Percentiles rank a stretch among this genome's conserved stretches.
phyloP scores from a whole-genome alignment of 805 yeast genomes.

The Groenewaldozyma salmanticensis region DNA sequence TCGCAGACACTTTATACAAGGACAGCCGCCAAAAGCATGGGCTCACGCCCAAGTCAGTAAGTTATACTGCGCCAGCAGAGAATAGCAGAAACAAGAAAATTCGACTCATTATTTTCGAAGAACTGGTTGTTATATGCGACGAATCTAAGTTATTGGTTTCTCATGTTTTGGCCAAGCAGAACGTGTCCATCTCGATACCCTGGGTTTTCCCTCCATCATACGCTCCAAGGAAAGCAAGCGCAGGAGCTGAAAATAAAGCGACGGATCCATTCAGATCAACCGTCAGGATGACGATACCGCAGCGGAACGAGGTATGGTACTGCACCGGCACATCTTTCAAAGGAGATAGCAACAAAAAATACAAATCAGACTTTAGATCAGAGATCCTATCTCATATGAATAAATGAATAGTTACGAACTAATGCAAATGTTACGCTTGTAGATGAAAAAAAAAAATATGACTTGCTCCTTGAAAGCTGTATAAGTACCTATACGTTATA shows the following conservation, averaged over 20 bases:
- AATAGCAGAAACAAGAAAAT: too few species aligned
- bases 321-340: background rate
- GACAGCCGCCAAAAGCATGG: background rate
- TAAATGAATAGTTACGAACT: too few species aligned
- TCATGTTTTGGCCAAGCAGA: background rate
- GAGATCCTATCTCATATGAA: too few species aligned
- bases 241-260: background rate
- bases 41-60: slow-evolving; percentile 1
- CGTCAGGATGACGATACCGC: background rate
- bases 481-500: too few species aligned
- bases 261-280: background rate
- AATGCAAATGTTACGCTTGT: too few species aligned
- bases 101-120: slow-evolving; percentile 6
- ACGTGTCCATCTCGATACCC: background rate
- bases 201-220: slow-evolving; percentile 5
- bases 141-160: slow-evolving; percentile 3
- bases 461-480: too few species aligned
- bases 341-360: too few species aligned
- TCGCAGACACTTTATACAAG: background rate
- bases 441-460: too few species aligned
- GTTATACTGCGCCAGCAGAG: slow-evolving; percentile 1
- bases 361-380: too few species aligned
- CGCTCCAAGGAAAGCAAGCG: too few species aligned
- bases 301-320: background rate
- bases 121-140: slow-evolving; percentile 7